phyloP scores from a whole-genome alignment of 179 eudicot genomes.

The Patellifolia procumbens region DNA sequence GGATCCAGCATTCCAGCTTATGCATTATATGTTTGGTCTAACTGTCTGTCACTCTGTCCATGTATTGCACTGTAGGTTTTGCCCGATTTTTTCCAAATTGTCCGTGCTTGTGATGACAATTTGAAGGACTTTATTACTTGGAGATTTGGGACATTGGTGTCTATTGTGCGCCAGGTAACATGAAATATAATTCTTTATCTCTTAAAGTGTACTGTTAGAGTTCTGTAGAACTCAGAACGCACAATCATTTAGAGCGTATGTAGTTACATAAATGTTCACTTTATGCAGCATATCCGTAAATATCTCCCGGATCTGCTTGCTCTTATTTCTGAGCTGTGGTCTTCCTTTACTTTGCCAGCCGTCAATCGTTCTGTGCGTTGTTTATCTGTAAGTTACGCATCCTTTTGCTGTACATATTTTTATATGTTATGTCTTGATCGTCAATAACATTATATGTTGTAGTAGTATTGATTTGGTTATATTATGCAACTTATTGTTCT shows the following conservation, averaged over 20 bases:
- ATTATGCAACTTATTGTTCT: neutral
- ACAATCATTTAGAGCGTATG: neutral
- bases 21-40: neutral
- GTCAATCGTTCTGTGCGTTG: slow-evolving; percentile 74
- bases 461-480: neutral
- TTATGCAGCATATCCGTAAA: slow-evolving; percentile 89
- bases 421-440: neutral
- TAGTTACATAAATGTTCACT: slow-evolving; percentile 14
- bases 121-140: slow-evolving; percentile 91
- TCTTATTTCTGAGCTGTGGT: slow-evolving; percentile 87
- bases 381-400: slow-evolving; percentile 61
- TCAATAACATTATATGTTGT: neutral
- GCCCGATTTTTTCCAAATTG: slow-evolving; percentile 89
- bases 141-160: slow-evolving; percentile 97
- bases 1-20: neutral
- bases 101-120: slow-evolving; percentile 88
- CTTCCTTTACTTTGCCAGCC: slow-evolving; percentile 86
- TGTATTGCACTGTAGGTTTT: slow-evolving; percentile 60
- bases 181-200: neutral
- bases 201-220: neutral
- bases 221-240: too few relatives aligned
- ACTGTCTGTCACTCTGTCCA: neutral
- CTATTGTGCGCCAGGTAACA: slow-evolving; percentile 89
- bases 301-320: slow-evolving; percentile 79
- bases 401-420: slow-evolving; percentile 5